These are phyloP conservation scores for Pseudogymnoascus sp. DNA, from an alignment of 2,329 filamentous ascomycete species.

Conservation along the genomic window DNA sequence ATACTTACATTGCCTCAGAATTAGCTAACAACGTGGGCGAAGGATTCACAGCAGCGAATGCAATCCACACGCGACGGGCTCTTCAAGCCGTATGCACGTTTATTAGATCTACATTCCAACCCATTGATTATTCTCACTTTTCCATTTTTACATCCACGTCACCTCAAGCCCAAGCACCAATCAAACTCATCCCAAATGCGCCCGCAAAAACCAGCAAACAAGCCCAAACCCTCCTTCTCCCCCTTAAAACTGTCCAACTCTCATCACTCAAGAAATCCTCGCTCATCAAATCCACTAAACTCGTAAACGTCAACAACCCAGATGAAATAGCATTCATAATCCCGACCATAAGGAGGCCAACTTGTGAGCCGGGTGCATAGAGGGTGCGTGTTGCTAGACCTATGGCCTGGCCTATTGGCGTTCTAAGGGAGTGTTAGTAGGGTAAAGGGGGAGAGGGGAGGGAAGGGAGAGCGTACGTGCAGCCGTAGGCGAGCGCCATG, in stretches of 20 bases:
- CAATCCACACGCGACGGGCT: too few relatives aligned
- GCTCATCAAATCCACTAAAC: slow-evolving; percentile 70
- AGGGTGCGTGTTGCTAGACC: slow-evolving; percentile 66
- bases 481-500: slow-evolving; percentile 11
- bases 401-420: slow-evolving; percentile 72
- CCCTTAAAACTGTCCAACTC: slow-evolving; percentile 53
- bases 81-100: neutral
- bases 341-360: slow-evolving; percentile 72
- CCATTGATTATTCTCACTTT: neutral
- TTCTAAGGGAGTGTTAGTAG: slow-evolving; percentile 39
- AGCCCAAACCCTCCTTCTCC: slow-evolving; percentile 51
- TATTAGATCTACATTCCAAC: neutral
- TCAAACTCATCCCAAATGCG: slow-evolving; percentile 56
- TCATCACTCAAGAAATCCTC: slow-evolving; percentile 75
- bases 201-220: slow-evolving; percentile 54
- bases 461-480: neutral
- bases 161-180: slow-evolving; percentile 55
- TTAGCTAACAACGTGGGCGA: too few relatives aligned
- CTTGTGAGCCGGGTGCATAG: slow-evolving; percentile 68
- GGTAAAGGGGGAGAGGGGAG: neutral
- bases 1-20: too few relatives aligned
- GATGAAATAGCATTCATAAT: slow-evolving; percentile 79
- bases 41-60: too few relatives aligned
- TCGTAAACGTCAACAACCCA: slow-evolving; percentile 70
- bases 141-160: neutral